These are phyloP conservation scores for Penicillium cinerascens DNA, from an alignment of 495 filamentous ascomycete species.

Conservation along the genomic window DNA sequence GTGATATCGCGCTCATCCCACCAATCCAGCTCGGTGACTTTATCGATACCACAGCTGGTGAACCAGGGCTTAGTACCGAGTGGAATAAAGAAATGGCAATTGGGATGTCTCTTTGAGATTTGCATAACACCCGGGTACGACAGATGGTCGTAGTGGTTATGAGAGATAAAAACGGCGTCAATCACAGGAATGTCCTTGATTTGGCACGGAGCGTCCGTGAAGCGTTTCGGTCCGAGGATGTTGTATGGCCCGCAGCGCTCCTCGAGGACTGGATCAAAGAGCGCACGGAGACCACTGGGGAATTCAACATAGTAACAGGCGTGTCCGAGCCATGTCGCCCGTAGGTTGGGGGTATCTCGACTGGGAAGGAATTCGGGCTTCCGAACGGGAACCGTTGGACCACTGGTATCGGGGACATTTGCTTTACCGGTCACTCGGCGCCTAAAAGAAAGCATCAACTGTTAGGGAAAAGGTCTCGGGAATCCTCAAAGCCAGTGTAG, in stretches of 20 bases:
- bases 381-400: slow-evolving; percentile 63
- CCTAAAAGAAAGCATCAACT: slow-evolving; percentile 30
- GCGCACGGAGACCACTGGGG: slow-evolving; percentile 77
- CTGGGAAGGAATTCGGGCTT: slow-evolving; percentile 66
- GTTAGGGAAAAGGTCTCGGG: no score
- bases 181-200: slow-evolving; percentile 78
- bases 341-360: slow-evolving; percentile 56
- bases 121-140: slow-evolving; percentile 69
- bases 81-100: slow-evolving; percentile 84
- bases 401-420: slow-evolving; percentile 60
- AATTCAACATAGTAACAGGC: slow-evolving; percentile 94
- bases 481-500: no score
- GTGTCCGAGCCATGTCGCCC: slow-evolving; percentile 96
- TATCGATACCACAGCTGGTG: slow-evolving; percentile 56
- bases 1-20: slow-evolving; percentile 80
- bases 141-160: slow-evolving; percentile 94
- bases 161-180: slow-evolving; percentile 87
- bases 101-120: slow-evolving; percentile 67
- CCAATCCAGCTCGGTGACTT: slow-evolving; percentile 91
- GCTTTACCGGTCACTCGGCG: slow-evolving; percentile 55
- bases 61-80: slow-evolving; percentile 92
- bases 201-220: slow-evolving; percentile 72
- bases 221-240: slow-evolving; percentile 73
- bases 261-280: slow-evolving; percentile 96
- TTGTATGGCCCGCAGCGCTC: slow-evolving; percentile 76